These are phyloP conservation scores for Bipolaris bicolor DNA, from an alignment of 2,329 filamentous ascomycete species.

Conservation along the genomic window DNA sequence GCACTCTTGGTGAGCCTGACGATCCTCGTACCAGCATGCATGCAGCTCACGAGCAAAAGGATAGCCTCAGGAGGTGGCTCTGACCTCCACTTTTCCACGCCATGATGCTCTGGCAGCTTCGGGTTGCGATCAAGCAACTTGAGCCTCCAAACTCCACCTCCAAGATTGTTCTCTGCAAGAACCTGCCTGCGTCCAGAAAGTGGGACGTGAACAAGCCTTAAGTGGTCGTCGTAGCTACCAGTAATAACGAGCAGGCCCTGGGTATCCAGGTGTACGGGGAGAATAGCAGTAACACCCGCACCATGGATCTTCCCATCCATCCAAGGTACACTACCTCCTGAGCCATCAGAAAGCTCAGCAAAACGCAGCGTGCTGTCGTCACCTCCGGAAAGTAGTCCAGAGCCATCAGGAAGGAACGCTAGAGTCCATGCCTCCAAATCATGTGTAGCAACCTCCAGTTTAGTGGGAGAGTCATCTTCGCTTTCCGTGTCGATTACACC, in stretches of 20 bases:
- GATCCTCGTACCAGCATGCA: constrained; percentile 86
- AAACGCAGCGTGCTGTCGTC: constrained; percentile 72
- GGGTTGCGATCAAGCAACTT: constrained; percentile 60
- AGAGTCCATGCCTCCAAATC: constrained; percentile 77
- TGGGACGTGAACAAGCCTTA: constrained; percentile 68
- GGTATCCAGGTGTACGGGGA: constrained; percentile 65
- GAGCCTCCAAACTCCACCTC: constrained; percentile 86
- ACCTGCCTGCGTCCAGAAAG: constrained; percentile 54
- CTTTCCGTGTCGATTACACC: constrained; percentile 42
- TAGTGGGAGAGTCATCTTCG: constrained; percentile 12
- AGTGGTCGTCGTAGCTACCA: constrained; percentile 87
- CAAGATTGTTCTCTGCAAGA: constrained; percentile 69
- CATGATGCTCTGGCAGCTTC: constrained; percentile 17
- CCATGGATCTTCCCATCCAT: constrained; percentile 67
- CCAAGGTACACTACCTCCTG: constrained; percentile 40
- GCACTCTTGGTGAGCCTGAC: constrained; percentile 51
- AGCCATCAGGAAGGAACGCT: constrained; percentile 58
- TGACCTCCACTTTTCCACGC: constrained; percentile 23
- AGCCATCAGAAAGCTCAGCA: constrained; percentile 22
- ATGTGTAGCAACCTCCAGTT: constrained; percentile 47
- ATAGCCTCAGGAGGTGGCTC: constrained; percentile 26
- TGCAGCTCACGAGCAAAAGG: constrained; percentile 75
- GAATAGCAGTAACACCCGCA: constrained; percentile 87
- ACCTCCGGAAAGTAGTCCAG: constrained; percentile 70
- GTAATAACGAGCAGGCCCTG: constrained; percentile 70